phyloP scores from a whole-genome alignment of 345 rosid species.

The Hibiscus mutabilis region DNA sequence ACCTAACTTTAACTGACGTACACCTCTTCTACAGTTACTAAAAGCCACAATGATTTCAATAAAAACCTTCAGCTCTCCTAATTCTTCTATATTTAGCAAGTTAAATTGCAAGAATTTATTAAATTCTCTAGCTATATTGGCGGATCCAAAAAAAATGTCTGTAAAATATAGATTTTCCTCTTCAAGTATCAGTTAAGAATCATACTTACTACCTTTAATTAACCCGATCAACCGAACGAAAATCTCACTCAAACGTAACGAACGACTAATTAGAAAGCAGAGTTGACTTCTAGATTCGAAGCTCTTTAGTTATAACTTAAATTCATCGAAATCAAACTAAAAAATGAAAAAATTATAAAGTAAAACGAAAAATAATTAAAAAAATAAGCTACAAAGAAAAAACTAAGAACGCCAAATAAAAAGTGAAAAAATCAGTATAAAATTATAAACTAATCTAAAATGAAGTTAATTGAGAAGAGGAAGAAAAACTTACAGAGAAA shows the following conservation, averaged over 20 bases:
- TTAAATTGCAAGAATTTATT: not conserved
- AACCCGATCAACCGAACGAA: not conserved
- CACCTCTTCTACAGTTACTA: not conserved
- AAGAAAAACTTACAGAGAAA: not conserved
- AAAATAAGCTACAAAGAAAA: not conserved
- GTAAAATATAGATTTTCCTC: not conserved
- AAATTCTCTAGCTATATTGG: not conserved
- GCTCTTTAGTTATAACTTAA: not conserved
- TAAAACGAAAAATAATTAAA: not conserved
- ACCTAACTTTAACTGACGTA: not conserved
- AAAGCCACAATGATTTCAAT: not conserved
- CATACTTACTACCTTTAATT: not conserved
- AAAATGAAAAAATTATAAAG: not conserved
- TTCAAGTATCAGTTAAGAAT: not conserved
- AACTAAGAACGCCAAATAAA: not conserved
- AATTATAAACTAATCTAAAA: not conserved
- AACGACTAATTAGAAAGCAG: not conserved
- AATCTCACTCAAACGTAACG: not conserved
- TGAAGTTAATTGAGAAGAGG: not conserved
- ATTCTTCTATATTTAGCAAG: not conserved
- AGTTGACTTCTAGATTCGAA: slow-evolving; percentile 1
- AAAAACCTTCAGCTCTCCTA: not conserved
- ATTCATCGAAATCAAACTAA: not conserved
- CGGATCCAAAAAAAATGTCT: not conserved
- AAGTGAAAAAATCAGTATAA: not conserved